These are phyloP conservation scores for Alnus glutinosa DNA, from an alignment of 306 rosid species.

Conservation along the genomic window DNA sequence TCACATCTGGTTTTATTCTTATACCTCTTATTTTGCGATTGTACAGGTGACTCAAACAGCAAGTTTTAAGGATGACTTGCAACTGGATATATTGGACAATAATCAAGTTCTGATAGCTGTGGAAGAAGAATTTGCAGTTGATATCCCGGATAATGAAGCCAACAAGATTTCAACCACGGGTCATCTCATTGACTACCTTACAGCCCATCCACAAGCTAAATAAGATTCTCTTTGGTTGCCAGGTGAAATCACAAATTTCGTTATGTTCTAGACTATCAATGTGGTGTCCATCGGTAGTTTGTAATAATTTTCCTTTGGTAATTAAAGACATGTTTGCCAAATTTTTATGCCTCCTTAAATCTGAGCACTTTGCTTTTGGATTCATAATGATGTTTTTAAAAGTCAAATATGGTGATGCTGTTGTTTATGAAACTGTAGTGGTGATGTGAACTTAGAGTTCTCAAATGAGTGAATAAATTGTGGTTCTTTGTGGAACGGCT, in stretches of 20 bases:
- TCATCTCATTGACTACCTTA: constrained; percentile 28
- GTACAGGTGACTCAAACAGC: constrained; percentile 6
- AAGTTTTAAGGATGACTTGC: constrained; percentile 10
- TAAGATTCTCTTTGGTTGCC: constrained; percentile 28
- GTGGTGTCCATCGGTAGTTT: constrained; percentile 32
- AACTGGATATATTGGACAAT: constrained; percentile 23
- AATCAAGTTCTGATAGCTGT: constrained; percentile 1
- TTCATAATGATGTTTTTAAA: constrained; percentile 60
- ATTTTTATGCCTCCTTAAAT: constrained; percentile 54
- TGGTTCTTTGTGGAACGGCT: constrained; percentile 30
- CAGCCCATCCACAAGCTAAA: constrained; percentile 36
- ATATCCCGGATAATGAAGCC: constrained; percentile 26
- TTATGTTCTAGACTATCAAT: constrained; percentile 28
- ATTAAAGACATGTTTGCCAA: constrained; percentile 45
- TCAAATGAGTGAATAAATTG: constrained; percentile 41
- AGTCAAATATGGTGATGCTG: constrained; percentile 45
- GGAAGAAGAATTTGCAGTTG: constrained; percentile 28
- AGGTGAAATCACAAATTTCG: constrained; percentile 43
- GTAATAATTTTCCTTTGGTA: constrained; percentile 44
- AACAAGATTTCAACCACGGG: constrained; percentile 29
- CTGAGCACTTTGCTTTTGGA: constrained; percentile 50
- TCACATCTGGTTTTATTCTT: neutral
- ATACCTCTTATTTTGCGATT: neutral
- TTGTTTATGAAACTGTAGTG: constrained; percentile 39
- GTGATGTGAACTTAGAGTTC: constrained; percentile 53